Base-by-base conservation (phyloP, 768 basidiomycete genomes). In the Mycena sanguinolenta region DNA sequence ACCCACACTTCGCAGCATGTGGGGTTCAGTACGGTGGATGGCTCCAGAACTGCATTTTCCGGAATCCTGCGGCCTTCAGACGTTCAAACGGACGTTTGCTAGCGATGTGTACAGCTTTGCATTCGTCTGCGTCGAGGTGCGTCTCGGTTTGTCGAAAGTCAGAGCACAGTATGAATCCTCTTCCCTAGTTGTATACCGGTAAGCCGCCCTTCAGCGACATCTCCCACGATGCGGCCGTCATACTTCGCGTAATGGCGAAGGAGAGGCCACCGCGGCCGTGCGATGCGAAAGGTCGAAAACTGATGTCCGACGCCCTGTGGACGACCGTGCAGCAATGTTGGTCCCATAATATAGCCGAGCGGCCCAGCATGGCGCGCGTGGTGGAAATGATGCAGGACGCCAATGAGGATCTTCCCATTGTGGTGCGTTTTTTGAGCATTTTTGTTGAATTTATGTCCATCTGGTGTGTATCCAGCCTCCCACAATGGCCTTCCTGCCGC, bases 1-100 rank as follows among this genome's bases (percentile, higher is more conserved):
- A 75, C 74, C 2, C 74, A 76, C n/a, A 71, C 72, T 1, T 73
- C 75, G 1, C 64, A 70, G 17, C 63, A 65, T 13, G 70, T n/a
- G 65, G 16, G 77, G 77, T 1, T 75, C 73, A 6, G 65, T 74
- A 2, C 74, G 78, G 14, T 78, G 77, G 75, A 79, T 76, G 77
- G 68, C 73, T 23, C 78, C 78, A 3, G 77, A 77, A 55, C 55
- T 78, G 28, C 74, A 75, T 42, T 46, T 70, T 12, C 77, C 77
- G 21, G 70, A 74, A 44, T 57, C 64, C 21, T 76, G 75, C 57
- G 70, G 65, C 17, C 27, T 77, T 12, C 61, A 72, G 0, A 53
- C 59, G 3, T 75, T 75, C 54, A 38, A 60, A 27, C 54, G 77
- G 25, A 77, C 77, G 14, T 70, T 73, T 55, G 66, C 65, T 5